phyloP scores from a whole-genome alignment of 371 early-diverging fungal species.

The Rhizopus arrhizus region DNA sequence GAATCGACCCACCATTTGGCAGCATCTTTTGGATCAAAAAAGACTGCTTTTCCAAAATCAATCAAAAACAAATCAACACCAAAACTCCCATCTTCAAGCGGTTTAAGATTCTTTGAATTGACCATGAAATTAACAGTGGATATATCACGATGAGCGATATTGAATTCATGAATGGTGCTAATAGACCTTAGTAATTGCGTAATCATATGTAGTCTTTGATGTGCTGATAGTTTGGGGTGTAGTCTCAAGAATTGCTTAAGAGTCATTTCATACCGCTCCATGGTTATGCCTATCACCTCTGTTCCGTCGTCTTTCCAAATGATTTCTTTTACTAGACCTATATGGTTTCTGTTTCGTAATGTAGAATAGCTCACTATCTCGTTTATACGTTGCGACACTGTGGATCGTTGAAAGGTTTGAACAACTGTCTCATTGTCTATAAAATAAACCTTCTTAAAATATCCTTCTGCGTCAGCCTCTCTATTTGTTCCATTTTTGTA shows the following conservation, averaged over 20 bases:
- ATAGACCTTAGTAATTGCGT: conserved; percentile 58
- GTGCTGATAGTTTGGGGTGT: conserved; percentile 45
- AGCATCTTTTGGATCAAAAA: conserved; percentile 50
- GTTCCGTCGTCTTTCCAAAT: conserved; percentile 34
- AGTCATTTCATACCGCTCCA: conserved; percentile 50
- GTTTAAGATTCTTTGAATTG: conserved; percentile 33
- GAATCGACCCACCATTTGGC: conserved; percentile 55
- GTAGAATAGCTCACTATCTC: conserved; percentile 46
- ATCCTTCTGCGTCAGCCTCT: conserved; percentile 37
- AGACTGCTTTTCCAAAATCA: conserved; percentile 68
- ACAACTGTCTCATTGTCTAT: conserved; percentile 33
- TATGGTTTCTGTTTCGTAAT: conserved; percentile 32
- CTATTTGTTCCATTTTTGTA: background rate
- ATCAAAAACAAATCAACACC: conserved; percentile 56
- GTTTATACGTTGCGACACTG: conserved; percentile 44
- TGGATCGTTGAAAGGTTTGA: conserved; percentile 46
- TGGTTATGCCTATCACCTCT: conserved; percentile 43
- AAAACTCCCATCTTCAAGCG: conserved; percentile 49
- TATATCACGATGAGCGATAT: conserved; percentile 66
- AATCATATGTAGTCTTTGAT: conserved; percentile 58
- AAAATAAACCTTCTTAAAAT: conserved; percentile 52
- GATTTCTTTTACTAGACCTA: conserved; percentile 42
- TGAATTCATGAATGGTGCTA: conserved; percentile 53
- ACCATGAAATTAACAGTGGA: conserved; percentile 70
- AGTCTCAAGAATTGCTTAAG: conserved; percentile 55